Conservation (phyloP, 2,329 filamentous ascomycete genomes). For the Alternaria consortialis region DNA sequence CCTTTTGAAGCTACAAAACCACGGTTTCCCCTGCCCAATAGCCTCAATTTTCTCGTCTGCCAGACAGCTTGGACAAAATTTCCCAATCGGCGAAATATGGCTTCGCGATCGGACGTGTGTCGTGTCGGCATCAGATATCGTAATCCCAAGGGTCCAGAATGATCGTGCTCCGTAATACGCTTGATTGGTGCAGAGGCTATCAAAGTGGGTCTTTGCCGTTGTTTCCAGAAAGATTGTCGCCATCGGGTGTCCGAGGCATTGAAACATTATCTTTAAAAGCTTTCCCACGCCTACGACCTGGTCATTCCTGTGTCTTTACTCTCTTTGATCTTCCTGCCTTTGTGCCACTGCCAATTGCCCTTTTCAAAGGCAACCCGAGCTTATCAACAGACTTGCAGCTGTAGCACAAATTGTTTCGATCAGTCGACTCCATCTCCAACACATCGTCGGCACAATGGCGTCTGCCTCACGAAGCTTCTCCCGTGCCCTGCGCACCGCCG, state of each 20-base stretch:
- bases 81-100: conserved; percentile 23
- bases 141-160: conserved; percentile 37
- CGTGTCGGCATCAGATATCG: conserved; percentile 23
- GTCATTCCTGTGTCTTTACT: conserved; percentile 9
- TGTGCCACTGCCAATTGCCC: conserved; percentile 22
- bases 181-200: conserved; percentile 28
- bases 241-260: conserved; percentile 19
- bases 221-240: conserved; percentile 32
- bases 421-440: neutral
- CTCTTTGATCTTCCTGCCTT: conserved; percentile 9
- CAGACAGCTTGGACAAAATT: conserved; percentile 4
- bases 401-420: neutral
- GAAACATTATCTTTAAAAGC: conserved; percentile 24
- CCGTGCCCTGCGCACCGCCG: conserved; percentile 52
- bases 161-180: neutral
- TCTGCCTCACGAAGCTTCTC: conserved; percentile 47
- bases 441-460: conserved; percentile 38
- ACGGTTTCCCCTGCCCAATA: neutral
- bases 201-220: conserved; percentile 20
- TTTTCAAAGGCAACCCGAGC: conserved; percentile 2
- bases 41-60: neutral
- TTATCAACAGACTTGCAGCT: conserved; percentile 10
- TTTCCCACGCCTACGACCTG: conserved; percentile 1
- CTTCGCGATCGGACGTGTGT: conserved; percentile 14
- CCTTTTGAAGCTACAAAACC: conserved; percentile 17